Evolutionary conservation across 139 green algal genomes (phyloP), one percentile per base, ranked within the genome.

Genomic region (Eudorina sp.): DNA sequence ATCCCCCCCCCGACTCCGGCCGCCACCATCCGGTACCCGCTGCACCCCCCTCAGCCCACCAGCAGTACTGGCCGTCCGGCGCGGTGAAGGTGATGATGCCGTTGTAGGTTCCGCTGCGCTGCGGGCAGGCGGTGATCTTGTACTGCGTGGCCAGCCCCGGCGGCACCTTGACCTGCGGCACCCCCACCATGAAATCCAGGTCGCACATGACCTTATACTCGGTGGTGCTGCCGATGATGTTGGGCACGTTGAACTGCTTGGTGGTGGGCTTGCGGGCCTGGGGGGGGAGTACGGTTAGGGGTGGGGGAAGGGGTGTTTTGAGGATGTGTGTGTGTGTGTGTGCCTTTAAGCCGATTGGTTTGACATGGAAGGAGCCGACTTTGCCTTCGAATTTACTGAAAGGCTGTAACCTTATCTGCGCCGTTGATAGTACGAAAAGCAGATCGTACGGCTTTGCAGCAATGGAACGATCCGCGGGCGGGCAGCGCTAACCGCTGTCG

Each of bases 21-120:
- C n/a, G n/a, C n/a, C n/a, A n/a, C n/a, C n/a, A n/a, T n/a, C n/a
- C n/a, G n/a, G n/a, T n/a, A n/a, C n/a, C n/a, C n/a, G n/a, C n/a
- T n/a, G n/a, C n/a, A n/a, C n/a, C n/a, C n/a, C 43, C 18, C 72
- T 34, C 72, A 13, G 2, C 80, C 43, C 66, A 97, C 95, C 95
- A 98, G 11, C 93, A 90, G 83, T 95, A 96, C 38, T 95, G 81
- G 0, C 94, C 94, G 41, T 94, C 92, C 31, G 74, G n/a, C 7
- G 92, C 89, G 38, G 90, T 90, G 86, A 97, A 97, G 29, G 79
- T 95, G 69, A 97, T 83, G 55, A 85, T 92, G 29, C 95, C 95
- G 38, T 89, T 75, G 62, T 87, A 90, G 34, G 41, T 89, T 34
- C 95, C 95, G 68, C 69, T 91, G n/a, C 79, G 62, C 23, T 58